phyloP scores from a whole-genome alignment of 2,329 filamentous ascomycete genomes.

The Chaetomium sp. region DNA sequence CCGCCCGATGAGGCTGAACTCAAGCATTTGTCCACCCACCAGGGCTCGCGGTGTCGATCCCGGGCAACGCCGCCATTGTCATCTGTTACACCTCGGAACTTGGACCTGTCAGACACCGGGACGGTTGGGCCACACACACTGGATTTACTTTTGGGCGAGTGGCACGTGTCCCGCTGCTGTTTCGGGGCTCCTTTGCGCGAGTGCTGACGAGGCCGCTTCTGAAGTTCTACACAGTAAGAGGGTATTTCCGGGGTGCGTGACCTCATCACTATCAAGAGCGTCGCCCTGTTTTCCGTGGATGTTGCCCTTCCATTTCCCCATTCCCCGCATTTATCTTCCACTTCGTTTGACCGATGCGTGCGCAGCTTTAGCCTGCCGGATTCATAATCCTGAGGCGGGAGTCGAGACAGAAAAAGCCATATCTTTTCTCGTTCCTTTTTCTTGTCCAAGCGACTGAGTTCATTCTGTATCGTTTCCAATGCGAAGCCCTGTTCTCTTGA shows the following conservation, averaged over 20 bases:
- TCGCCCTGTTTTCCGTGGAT: conserved; percentile 2
- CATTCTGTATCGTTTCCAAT: background rate
- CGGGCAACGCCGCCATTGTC: conserved; percentile 6
- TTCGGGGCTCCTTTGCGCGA: background rate
- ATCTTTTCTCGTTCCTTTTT: background rate
- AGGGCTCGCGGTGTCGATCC: conserved; percentile 1
- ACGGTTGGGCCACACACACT: too few species aligned
- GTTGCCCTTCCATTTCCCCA: background rate
- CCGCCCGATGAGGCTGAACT: conserved; percentile 8
- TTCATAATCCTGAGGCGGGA: background rate
- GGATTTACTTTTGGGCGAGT: background rate
- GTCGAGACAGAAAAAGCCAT: background rate
- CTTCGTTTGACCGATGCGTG: conserved; percentile 9
- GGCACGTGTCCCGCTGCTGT: background rate
- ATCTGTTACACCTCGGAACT: background rate
- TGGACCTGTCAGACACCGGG: background rate
- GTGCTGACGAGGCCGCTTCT: background rate
- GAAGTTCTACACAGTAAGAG: background rate
- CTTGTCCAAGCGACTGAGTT: background rate
- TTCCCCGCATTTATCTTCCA: conserved; percentile 10
- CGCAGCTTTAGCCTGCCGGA: background rate
- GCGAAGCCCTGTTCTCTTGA: background rate
- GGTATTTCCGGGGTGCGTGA: background rate
- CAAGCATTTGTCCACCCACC: conserved; percentile 5
- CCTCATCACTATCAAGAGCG: background rate